Evolutionary conservation across 345 rosid species (phyloP), one percentile per base, ranked within the genome.

Genomic region (Xanthoceras sorbifolium): DNA sequence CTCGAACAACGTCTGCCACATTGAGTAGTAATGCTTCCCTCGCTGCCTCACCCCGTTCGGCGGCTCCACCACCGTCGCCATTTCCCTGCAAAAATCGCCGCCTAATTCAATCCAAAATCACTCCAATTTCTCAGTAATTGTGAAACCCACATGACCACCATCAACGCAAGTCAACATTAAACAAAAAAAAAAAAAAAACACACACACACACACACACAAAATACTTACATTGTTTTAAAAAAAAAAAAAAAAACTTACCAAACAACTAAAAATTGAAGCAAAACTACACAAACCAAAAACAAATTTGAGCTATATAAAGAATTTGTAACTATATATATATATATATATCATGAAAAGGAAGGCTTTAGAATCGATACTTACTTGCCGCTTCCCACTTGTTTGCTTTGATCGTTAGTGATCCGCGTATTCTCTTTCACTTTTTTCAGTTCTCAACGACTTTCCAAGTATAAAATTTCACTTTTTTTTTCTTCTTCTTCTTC

Each of bases 1-100:
- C 86, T 94, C 98, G 67, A 95, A 95, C 81, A 95, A 82, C 5
- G 93, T 90, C 71, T 89, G 87, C 96, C 97, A 88, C 91, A 95
- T 87, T 1, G 91, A 81, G 81, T 85, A 94, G 78, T 90, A 88
- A 82, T 92, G 95, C 86, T 94, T 94, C 80, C 98, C 97, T 78
- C 75, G 63, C 26, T 75, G 85, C 63, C 63, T 71, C 15, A 87
- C 79, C 65, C 98, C 98, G 77, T 90, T 87, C 14, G 97, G 98
- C 25, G 98, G 94, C 78, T 91, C 94, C 67, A 91, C 94, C n/a
- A 87, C 84, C 54, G 88, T 89, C 48, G 97, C 98, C 98, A 94
- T 93, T 34, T 67, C 73, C 79, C 86, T 85, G 67, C 62, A 42
- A 70, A n/a, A 76, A 55, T 55, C 79, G 72, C 76, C 57, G 38